Evolutionary conservation across 2,329 filamentous ascomycete genomes (phyloP), one percentile per base, ranked within the genome.

Genomic region (Talaromyces sp.): DNA sequence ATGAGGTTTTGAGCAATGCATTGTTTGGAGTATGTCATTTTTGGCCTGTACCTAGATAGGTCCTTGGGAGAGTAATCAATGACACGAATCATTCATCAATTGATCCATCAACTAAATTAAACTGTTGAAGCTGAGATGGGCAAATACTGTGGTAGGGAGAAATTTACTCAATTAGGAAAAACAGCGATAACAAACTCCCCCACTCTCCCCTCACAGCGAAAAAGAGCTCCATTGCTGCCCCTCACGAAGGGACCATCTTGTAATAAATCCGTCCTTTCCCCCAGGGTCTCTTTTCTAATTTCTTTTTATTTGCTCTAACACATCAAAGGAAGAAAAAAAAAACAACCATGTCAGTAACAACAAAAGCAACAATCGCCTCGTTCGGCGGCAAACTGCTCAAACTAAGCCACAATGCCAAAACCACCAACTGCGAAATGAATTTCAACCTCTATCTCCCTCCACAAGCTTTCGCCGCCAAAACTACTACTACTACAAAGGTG

Each of bases 351-450:
- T 80, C 88, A 60, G 91, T 97, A 80, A 89, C 89, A 72, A 96
- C 89, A 65, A 95, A 89, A 73, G 88, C 90, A 61, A 90, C 89
- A 63, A 96, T 97, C 75, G 83, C 87, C 79, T 89, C 86, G 73
- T 97, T 97, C 72, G 93, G 92, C 72, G 94, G 94, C 72, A 91
- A 91, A 77, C 88, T 99, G 60, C 84, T 96, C 67, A 97, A 99
- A 81, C 89, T 99, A 62, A 85, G 87, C 67, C 94, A 99, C 82
- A 77, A 87, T 70, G 91, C 92, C 57, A 78, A 82, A 64, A 82
- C 84, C 61, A 96, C 91, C 58, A 85, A 84, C 67, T 96, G 91
- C 65, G 86, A 91, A 68, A 99, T 97, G 93, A 85, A 84, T 71
- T 84, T 97, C 70, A 96, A 95, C 78, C 82, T 99, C 67, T 99